These are phyloP conservation scores for Ascochyta fabae DNA, from an alignment of 2,329 filamentous ascomycete genomes.

Conservation along the genomic window DNA sequence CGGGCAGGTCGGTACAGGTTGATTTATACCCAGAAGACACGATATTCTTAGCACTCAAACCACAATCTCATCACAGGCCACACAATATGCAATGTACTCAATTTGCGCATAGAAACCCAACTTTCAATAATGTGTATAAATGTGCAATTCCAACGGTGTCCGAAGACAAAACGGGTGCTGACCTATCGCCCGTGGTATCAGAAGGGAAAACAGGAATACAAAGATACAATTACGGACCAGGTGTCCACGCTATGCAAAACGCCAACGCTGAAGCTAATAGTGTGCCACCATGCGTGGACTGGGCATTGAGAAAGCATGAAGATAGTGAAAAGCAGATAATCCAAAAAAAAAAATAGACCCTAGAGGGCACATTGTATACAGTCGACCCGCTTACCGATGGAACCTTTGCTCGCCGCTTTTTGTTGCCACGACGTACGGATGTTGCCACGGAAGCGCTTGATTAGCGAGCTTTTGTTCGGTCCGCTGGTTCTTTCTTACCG, in stretches of 20 bases:
- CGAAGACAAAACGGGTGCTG: background rate
- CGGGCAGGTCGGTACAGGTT: constrained; percentile 20
- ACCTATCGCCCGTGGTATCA: constrained; percentile 13
- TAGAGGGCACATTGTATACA: background rate
- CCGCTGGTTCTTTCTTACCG: too few species aligned
- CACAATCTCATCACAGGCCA: background rate
- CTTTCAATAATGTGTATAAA: background rate
- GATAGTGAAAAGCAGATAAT: background rate
- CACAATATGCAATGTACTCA: background rate
- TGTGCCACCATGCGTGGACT: background rate
- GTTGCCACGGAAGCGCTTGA: too few species aligned
- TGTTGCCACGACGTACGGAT: background rate
- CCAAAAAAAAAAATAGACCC: background rate
- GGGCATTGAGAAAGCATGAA: background rate
- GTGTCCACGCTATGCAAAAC: constrained; percentile 26
- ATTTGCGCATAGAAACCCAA: background rate
- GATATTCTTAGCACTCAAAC: background rate
- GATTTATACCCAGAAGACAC: background rate
- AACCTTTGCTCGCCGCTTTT: background rate
- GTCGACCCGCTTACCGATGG: background rate
- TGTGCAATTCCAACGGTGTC: background rate
- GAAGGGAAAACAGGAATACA: background rate
- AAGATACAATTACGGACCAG: background rate
- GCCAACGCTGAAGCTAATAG: constrained; percentile 20
- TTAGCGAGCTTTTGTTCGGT: too few species aligned